Conservation (phyloP, 352 stramenopile species). For the Phytophthora litchii region DNA sequence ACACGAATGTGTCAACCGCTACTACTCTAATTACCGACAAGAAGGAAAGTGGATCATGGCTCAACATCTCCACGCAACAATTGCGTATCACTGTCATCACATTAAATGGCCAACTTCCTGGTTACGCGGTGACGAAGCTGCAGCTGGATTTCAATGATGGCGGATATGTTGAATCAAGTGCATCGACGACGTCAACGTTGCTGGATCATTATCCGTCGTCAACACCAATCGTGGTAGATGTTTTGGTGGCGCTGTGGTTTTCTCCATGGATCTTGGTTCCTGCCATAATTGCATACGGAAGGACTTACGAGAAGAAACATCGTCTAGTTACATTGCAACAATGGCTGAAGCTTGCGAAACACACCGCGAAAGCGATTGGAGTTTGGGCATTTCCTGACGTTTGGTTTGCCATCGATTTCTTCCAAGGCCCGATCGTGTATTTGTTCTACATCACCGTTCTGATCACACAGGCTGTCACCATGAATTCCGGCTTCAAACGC, state of each 20-base stretch:
- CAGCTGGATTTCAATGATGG: constrained; percentile 44
- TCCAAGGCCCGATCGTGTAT: constrained; percentile 21
- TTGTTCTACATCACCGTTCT: constrained; percentile 54
- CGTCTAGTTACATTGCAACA: neutral
- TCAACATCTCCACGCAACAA: constrained; percentile 38
- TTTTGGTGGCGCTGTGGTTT: constrained; percentile 30
- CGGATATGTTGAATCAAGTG: constrained; percentile 36
- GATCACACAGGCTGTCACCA: constrained; percentile 47
- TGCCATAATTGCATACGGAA: constrained; percentile 19
- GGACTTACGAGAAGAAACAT: constrained; percentile 19
- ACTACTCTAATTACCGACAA: constrained; percentile 21
- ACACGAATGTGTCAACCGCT: constrained; percentile 35
- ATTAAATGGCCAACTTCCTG: constrained; percentile 51
- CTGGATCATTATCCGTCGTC: constrained; percentile 27
- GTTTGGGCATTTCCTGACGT: constrained; percentile 45
- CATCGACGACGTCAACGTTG: constrained; percentile 31
- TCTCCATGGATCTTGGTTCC: constrained; percentile 30
- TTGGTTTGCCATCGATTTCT: constrained; percentile 42
- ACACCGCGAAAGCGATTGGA: constrained; percentile 22
- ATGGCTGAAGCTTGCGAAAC: constrained; percentile 26
- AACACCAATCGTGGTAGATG: constrained; percentile 22
- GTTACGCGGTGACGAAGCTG: constrained; percentile 43
- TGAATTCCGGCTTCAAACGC: constrained; percentile 39
- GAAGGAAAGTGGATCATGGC: constrained; percentile 37
- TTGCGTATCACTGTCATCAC: constrained; percentile 50